Conservation (phyloP, 176 grass and related monocot species). For the Sorghum bicolor region Sorghum_bicolor_NCBIv3 NC_012873.2:907001-907500, state of each 20-base stretch:
- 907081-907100: background rate
- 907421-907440: too few relatives aligned
- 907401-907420: too few relatives aligned
- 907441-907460: too few relatives aligned
- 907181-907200: background rate
- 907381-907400: too few relatives aligned
- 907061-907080: background rate
- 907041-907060: background rate
- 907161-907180: conserved; percentile 2
- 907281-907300: background rate
- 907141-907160: background rate
- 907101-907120: background rate
- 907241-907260: background rate
- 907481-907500: too few relatives aligned
- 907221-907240: background rate
- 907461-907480: too few relatives aligned
- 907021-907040: background rate
- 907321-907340: background rate
- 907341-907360: too few relatives aligned
- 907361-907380: too few relatives aligned
- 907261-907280: background rate
- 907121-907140: conserved; percentile 4
- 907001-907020: background rate
- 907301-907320: background rate
- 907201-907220: background rate